phyloP scores from a whole-genome alignment of 257 asterid species.

The Verbascum thapsus region DNA sequence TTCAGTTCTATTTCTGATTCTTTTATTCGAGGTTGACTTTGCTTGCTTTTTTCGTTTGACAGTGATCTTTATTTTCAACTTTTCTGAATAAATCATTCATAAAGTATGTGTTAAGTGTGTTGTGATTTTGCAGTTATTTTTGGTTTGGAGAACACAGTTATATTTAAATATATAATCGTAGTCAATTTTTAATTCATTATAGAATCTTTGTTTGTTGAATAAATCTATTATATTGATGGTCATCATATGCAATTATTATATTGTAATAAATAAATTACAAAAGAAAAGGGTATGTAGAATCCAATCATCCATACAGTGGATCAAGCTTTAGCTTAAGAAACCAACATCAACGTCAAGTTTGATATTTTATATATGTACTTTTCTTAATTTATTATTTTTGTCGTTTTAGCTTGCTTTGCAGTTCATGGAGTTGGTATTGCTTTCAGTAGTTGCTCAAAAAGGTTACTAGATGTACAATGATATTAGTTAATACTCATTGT shows the following conservation, averaged over 20 bases:
- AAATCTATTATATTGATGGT: background rate
- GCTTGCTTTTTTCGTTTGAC: background rate
- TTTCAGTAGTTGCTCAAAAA: slow-evolving; percentile 23
- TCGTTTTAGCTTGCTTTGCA: slow-evolving; percentile 11
- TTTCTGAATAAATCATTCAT: background rate
- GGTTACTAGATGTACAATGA: background rate
- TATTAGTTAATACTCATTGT: slow-evolving; percentile 14
- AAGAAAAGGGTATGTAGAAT: slow-evolving; percentile 15
- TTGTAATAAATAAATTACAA: too few species aligned
- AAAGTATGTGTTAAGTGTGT: background rate
- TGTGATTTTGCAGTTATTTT: too few species aligned
- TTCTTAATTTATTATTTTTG: slow-evolving; percentile 6
- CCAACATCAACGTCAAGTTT: slow-evolving; percentile 35
- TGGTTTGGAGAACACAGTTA: background rate
- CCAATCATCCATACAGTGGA: slow-evolving; percentile 18
- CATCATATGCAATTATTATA: slow-evolving; percentile 22
- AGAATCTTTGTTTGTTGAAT: slow-evolving; percentile 42
- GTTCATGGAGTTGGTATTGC: slow-evolving; percentile 26
- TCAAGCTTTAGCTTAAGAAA: slow-evolving; percentile 12
- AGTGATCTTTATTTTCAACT: background rate
- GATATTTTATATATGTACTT: slow-evolving; percentile 15
- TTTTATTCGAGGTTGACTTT: background rate
- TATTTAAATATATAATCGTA: slow-evolving; percentile 10
- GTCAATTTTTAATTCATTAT: background rate
- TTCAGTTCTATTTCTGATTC: background rate